These are phyloP conservation scores for Leptographium lundbergii DNA, from an alignment of 2,329 filamentous ascomycete genomes.

Conservation along the genomic window DNA sequence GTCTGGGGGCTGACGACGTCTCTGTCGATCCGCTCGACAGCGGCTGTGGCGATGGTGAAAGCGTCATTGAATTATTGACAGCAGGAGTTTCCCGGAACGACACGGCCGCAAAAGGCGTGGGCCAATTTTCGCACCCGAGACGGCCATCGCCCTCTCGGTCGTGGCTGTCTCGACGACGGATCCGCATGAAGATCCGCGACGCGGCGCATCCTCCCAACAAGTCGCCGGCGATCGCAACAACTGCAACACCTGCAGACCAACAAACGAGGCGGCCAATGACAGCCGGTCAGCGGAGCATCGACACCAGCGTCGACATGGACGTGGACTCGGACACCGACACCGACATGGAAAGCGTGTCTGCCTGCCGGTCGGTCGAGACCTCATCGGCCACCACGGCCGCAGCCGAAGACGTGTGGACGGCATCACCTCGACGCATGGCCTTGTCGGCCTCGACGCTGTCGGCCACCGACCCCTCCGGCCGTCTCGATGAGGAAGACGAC, in stretches of 20 bases:
- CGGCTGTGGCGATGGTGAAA: not conserved
- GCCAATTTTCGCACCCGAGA: conserved; percentile 8
- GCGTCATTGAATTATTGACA: not conserved
- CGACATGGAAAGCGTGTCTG: not conserved
- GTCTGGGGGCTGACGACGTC: not conserved
- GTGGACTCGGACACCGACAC: not conserved
- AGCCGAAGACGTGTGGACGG: not conserved
- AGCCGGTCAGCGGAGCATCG: not conserved
- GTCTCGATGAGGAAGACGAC: conserved; percentile 12
- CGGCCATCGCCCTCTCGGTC: not conserved
- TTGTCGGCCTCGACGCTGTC: not conserved
- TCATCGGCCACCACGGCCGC: not conserved
- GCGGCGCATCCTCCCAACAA: not conserved
- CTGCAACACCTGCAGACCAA: not conserved
- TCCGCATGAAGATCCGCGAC: not conserved
- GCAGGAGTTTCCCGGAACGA: conserved; percentile 14
- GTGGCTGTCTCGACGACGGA: not conserved
- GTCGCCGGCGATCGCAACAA: not conserved
- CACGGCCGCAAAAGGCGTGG: conserved; percentile 36
- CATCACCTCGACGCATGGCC: not conserved
- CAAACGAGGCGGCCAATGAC: not conserved
- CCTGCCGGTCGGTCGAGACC: not conserved
- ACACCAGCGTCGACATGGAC: not conserved
- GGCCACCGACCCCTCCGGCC: not conserved
- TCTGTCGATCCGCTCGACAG: conserved; percentile 7